Conservation (phyloP, 164 flowering plant species). For the Stephania cephalantha region DNA sequence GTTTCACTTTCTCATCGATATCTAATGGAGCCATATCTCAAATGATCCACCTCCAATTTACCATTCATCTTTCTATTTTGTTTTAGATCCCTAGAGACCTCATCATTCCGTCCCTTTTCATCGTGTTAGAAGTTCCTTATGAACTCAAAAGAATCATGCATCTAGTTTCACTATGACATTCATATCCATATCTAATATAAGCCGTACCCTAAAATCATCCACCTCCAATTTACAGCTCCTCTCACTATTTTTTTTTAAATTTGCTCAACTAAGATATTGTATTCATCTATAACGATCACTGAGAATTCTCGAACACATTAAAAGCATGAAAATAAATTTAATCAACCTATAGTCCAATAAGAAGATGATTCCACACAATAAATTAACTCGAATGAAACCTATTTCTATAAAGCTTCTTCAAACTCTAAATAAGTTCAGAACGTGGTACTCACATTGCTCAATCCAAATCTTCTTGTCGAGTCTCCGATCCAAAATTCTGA, state of each 20-base stretch:
- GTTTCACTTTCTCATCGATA: background rate
- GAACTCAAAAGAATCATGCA: background rate
- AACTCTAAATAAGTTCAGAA: background rate
- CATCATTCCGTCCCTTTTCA: too few species aligned
- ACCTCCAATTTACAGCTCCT: background rate
- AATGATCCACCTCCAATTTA: background rate
- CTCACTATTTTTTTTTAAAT: background rate
- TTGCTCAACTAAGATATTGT: background rate
- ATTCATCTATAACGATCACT: background rate
- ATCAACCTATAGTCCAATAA: background rate
- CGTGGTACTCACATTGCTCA: conserved; percentile 26
- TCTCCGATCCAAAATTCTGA: conserved; percentile 26
- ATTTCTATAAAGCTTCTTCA: background rate
- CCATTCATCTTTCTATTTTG: background rate
- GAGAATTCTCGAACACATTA: background rate
- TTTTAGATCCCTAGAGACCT: background rate
- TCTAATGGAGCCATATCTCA: background rate
- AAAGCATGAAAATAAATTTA: background rate
- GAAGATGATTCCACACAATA: background rate
- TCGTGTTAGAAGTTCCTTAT: background rate
- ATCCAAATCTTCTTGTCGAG: conserved; percentile 51
- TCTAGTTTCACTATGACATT: background rate
- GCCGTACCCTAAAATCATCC: background rate
- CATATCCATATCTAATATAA: background rate
- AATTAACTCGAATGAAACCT: background rate